Percentiles rank a stretch among this genome's conserved stretches.
These are phyloP conservation scores for Bassia scoparia DNA, from an alignment of 148 eudicot genomes.

Conservation along the genomic window DNA sequence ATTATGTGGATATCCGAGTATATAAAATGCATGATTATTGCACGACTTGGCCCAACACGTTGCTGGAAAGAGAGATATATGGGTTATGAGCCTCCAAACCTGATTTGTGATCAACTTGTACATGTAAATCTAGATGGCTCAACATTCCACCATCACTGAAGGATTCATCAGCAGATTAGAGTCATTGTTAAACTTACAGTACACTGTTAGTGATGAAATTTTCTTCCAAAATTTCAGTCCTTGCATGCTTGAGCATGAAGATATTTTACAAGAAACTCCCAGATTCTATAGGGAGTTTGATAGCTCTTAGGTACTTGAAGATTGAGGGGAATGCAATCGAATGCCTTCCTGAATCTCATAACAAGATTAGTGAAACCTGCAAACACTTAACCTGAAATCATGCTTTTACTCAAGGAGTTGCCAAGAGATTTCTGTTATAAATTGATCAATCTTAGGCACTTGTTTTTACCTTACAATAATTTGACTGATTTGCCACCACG, in stretches of 20 bases:
- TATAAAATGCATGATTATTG: conserved; percentile 24
- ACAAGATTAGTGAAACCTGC: background rate
- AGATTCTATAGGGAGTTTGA: conserved; percentile 4
- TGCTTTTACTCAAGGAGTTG: background rate
- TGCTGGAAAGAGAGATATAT: background rate
- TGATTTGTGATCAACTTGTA: background rate
- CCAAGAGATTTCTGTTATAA: conserved; percentile 24
- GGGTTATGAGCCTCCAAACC: background rate
- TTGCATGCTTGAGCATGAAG: background rate
- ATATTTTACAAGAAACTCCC: background rate
- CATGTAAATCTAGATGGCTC: background rate
- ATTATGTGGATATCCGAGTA: background rate
- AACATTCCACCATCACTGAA: background rate
- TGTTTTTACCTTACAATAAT: background rate
- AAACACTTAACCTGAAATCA: background rate
- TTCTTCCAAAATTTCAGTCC: background rate
- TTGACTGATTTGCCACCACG: background rate
- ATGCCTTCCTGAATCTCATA: conserved; percentile 10
- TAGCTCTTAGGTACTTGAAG: conserved; percentile 19
- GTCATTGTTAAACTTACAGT: background rate
- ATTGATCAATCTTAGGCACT: conserved; percentile 13
- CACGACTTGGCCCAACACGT: conserved; percentile 17
- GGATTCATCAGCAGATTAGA: background rate
- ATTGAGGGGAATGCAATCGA: background rate
- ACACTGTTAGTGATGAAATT: too few relatives aligned